Evolutionary conservation across 2,329 filamentous ascomycete genomes (phyloP), one percentile per base, ranked within the genome.

Genomic region (Leptographium flavum): DNA sequence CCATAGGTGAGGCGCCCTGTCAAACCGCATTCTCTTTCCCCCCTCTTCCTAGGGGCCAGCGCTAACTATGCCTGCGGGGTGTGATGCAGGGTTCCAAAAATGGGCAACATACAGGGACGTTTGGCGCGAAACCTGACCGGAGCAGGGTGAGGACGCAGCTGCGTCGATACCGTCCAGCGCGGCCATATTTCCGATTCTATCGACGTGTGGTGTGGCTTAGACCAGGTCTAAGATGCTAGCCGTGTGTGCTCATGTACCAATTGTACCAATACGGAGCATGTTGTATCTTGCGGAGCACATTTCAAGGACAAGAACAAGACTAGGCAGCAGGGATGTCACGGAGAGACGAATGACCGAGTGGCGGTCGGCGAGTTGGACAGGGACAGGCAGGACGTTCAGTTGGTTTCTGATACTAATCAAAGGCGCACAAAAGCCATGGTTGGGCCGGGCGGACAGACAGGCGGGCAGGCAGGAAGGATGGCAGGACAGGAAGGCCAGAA

Each of bases 61-160:
- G 30, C 39, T 36, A 36, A 36, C 11, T 19, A 41, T 9, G 32
- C 27, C 28, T 19, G 17, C 23, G 27, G 39, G 27, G 39, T 17
- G 17, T 14, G 39, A 17, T 46, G 45, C 39, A 78, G 74, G 74
- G 13, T 78, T 76, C 52, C 64, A 64, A 47, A 71, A 71, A 57
- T 79, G 74, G 74, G 71, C 74, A 39, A 63, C 60, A 51, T 79
- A 79, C 54, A 65, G 60, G 56, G 73, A 77, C 45, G 59, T 72
- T 17, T 78, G 72, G 73, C 66, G 64, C 47, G 59, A 66, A 53
- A 39, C 42, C 7, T 50, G 42, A 47, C 39, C 4, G 37, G 6
- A 15, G 21, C 21, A 17, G 15, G 14, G 22, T 9, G 23, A 33
- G 10, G 7, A 33, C 31, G 31, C 31, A 33, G 31, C 31, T 21